A percentile compares a stretch with the other conserved stretches of the same genome.
Evolutionary conservation across 495 filamentous ascomycete species (phyloP).

Genomic region (Aspergillus mulundensis): DNA sequence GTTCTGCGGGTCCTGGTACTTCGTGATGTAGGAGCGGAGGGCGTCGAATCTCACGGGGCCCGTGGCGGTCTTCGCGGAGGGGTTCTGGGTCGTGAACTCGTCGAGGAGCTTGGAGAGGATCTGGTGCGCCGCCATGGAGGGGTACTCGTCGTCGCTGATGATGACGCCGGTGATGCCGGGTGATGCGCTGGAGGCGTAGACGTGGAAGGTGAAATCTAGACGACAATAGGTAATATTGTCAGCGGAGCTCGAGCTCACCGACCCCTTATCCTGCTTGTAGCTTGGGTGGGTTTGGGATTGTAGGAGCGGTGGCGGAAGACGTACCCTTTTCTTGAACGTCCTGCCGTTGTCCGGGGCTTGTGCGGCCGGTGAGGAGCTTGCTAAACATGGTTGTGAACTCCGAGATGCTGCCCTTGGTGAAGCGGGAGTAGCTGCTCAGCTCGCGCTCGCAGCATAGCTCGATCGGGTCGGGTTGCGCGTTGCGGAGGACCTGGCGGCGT

Average conservation of each 20-base stretch:
- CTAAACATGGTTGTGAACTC: slow-evolving; percentile 54
- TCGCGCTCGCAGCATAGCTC: slow-evolving; percentile 80
- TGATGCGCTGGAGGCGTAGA: slow-evolving; percentile 76
- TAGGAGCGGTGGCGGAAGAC: slow-evolving; percentile 22
- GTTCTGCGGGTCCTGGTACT: slow-evolving; percentile 85
- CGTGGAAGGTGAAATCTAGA: slow-evolving; percentile 63
- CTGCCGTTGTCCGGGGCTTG: slow-evolving; percentile 80
- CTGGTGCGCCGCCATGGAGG: slow-evolving; percentile 85
- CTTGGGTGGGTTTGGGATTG: background rate
- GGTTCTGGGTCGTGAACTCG: slow-evolving; percentile 82
- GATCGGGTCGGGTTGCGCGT: slow-evolving; percentile 70
- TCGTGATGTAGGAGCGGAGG: slow-evolving; percentile 76
- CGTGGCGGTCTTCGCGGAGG: slow-evolving; percentile 46
- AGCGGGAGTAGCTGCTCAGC: slow-evolving; percentile 74
- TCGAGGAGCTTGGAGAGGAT: slow-evolving; percentile 88
- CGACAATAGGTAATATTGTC: too few relatives aligned
- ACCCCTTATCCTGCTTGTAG: background rate
- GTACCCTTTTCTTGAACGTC: slow-evolving; percentile 75
- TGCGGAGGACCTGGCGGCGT: slow-evolving; percentile 65
- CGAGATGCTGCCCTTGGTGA: slow-evolving; percentile 57
- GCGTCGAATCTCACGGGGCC: slow-evolving; percentile 53
- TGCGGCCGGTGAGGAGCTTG: slow-evolving; percentile 72
- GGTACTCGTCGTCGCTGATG: slow-evolving; percentile 88
- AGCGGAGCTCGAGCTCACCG: background rate
- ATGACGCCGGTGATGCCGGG: slow-evolving; percentile 77